Percentiles rank a stretch among this genome's conserved stretches.
These are phyloP conservation scores for Zygosaccharomyces rouxii DNA, from an alignment of 805 yeast genomes.

Conservation along the genomic window DNA sequence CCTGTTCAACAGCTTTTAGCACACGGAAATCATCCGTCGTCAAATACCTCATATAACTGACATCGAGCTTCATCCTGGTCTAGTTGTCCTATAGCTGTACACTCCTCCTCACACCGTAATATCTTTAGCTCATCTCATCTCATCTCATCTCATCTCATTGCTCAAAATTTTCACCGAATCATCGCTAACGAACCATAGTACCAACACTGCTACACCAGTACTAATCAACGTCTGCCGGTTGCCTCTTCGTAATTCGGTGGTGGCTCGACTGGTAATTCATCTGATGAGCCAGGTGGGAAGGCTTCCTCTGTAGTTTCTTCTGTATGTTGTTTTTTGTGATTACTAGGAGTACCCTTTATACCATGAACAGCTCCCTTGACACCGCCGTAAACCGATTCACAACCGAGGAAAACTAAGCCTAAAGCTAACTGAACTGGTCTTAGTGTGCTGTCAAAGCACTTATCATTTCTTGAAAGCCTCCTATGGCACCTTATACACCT, in stretches of 20 bases:
- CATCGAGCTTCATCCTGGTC: constrained; percentile 76
- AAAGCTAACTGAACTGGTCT: neutral
- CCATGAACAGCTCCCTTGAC: neutral
- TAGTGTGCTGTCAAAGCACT: neutral
- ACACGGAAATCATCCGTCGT: constrained; percentile 88
- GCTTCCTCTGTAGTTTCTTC: neutral
- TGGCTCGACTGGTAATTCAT: neutral
- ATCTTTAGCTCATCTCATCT: constrained; percentile 13
- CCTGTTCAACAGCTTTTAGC: constrained; percentile 82
- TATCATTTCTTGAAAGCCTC: neutral
- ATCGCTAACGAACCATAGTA: neutral
- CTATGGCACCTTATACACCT: constrained; percentile 4
- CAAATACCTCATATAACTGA: constrained; percentile 88
- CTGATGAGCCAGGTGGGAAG: neutral
- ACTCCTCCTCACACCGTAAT: neutral
- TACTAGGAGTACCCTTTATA: neutral
- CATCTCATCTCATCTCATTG: constrained; percentile 13
- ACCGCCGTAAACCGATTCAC: constrained; percentile 4
- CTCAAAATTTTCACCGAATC: constrained; percentile 3
- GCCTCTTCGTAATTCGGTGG: constrained; percentile 4
- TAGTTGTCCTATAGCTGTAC: neutral
- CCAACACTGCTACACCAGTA: neutral
- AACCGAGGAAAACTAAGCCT: constrained; percentile 1
- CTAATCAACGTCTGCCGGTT: neutral
- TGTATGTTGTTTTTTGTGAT: neutral